Evolutionary conservation across 169 alveolate genomes (phyloP).

Genomic region (Cryptosporidium ubiquitum): DNA sequence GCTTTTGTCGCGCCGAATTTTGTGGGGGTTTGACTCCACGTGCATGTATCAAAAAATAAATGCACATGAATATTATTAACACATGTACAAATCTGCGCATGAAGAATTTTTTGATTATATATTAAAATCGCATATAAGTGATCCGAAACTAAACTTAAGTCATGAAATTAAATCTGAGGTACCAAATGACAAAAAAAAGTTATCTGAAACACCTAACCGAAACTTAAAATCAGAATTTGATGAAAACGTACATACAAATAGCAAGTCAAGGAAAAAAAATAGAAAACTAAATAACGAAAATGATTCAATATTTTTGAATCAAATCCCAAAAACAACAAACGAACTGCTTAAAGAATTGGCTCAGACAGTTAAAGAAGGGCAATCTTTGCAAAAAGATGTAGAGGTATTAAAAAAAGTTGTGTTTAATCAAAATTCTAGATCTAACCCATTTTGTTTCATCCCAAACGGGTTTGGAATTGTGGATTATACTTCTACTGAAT

Average conservation of each 20-base stretch:
- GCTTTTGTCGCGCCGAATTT: conserved; percentile 2
- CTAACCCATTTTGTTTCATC: not conserved
- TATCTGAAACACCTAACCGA: not conserved
- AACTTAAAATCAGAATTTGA: not conserved
- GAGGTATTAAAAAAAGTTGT: conserved; percentile 69
- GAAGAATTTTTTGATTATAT: conserved; percentile 68
- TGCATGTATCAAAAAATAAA: conserved; percentile 35
- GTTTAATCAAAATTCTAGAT: conserved; percentile 31
- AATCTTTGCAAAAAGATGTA: conserved; percentile 69
- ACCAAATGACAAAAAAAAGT: not conserved
- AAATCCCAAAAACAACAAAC: conserved; percentile 29
- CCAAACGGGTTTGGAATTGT: not conserved
- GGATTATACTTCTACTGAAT: not conserved
- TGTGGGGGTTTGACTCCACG: conserved; percentile 76
- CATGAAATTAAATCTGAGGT: not conserved
- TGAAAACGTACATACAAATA: conserved; percentile 20
- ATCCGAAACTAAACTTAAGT: conserved; percentile 18
- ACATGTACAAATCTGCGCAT: conserved; percentile 73
- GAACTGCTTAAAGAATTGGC: conserved; percentile 56
- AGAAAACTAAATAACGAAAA: not conserved
- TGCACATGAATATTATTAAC: conserved; percentile 6
- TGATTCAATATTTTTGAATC: not conserved
- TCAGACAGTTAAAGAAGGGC: conserved; percentile 67
- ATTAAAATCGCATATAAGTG: conserved; percentile 41
- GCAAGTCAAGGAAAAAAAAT: conserved; percentile 27